phyloP scores from a whole-genome alignment of 1,284 basidiomycete species.

The Ganoderma multipileum region DNA sequence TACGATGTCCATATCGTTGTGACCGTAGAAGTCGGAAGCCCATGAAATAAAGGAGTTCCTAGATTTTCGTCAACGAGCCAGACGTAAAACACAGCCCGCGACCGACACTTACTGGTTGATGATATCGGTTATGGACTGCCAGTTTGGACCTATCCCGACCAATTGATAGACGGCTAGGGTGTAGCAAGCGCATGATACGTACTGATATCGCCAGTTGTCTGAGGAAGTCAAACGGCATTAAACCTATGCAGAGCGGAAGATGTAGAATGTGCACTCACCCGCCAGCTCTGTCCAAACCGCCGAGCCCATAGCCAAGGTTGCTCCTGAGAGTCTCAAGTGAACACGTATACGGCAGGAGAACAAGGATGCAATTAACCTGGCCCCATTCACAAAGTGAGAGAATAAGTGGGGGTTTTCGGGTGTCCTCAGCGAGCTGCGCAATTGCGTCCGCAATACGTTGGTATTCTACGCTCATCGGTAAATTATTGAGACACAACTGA shows the following conservation, averaged over 20 bases:
- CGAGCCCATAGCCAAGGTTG: slow-evolving; percentile 48
- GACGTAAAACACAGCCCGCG: neutral
- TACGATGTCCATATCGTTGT: slow-evolving; percentile 68
- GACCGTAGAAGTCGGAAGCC: slow-evolving; percentile 66
- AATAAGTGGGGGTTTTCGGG: slow-evolving; percentile 49
- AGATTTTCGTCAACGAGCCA: neutral
- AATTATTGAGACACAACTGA: neutral
- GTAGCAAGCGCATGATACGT: neutral
- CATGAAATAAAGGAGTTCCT: slow-evolving; percentile 52
- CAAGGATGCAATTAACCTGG: slow-evolving; percentile 41
- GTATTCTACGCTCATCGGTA: slow-evolving; percentile 45
- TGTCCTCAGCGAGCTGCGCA: slow-evolving; percentile 44
- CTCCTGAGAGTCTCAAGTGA: slow-evolving; percentile 27
- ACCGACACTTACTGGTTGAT: slow-evolving; percentile 46
- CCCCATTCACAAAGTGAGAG: slow-evolving; percentile 64
- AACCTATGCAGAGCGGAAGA: neutral
- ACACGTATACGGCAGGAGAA: neutral
- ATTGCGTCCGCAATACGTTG: slow-evolving; percentile 57
- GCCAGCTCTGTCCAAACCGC: slow-evolving; percentile 52
- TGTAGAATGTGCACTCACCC: slow-evolving; percentile 37
- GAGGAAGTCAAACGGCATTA: neutral
- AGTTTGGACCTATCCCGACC: slow-evolving; percentile 33
- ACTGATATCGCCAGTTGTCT: slow-evolving; percentile 45
- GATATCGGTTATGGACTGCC: slow-evolving; percentile 48
- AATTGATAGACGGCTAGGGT: neutral